Conservation (phyloP, 495 filamentous ascomycete genomes). For the Penicillium cinerascens region DNA sequence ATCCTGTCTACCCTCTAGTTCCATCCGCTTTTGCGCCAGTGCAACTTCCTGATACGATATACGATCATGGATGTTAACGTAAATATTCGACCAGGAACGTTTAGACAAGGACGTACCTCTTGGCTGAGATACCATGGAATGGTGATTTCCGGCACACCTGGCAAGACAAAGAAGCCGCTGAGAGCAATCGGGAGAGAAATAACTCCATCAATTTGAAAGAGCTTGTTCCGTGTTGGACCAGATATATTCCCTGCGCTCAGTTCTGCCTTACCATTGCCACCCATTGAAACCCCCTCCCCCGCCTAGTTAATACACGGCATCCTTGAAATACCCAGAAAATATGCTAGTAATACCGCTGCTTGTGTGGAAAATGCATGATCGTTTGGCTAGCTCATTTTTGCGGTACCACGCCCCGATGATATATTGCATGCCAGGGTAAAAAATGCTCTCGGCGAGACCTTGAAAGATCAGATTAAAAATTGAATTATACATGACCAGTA, state of each 20-base stretch:
- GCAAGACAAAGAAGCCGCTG: constrained; percentile 56
- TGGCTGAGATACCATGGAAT: constrained; percentile 49
- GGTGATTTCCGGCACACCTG: constrained; percentile 58
- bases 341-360: constrained; percentile 51
- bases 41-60: constrained; percentile 37
- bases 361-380: constrained; percentile 62
- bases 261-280: constrained; percentile 39
- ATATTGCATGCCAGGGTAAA: constrained; percentile 47
- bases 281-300: constrained; percentile 46
- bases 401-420: constrained; percentile 51
- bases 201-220: constrained; percentile 43
- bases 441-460: constrained; percentile 44
- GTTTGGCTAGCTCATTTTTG: constrained; percentile 52
- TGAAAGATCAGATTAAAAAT: neutral
- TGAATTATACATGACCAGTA: neutral
- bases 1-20: constrained; percentile 42
- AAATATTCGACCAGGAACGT: neutral
- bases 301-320: constrained; percentile 49
- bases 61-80: neutral
- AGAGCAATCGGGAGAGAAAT: constrained; percentile 49
- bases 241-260: neutral
- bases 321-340: constrained; percentile 58
- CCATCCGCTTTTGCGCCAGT: constrained; percentile 45
- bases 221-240: constrained; percentile 16
- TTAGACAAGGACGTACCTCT: constrained; percentile 22